phyloP scores from a whole-genome alignment of 495 filamentous ascomycete genomes.

The Penicillium nucicola region DNA sequence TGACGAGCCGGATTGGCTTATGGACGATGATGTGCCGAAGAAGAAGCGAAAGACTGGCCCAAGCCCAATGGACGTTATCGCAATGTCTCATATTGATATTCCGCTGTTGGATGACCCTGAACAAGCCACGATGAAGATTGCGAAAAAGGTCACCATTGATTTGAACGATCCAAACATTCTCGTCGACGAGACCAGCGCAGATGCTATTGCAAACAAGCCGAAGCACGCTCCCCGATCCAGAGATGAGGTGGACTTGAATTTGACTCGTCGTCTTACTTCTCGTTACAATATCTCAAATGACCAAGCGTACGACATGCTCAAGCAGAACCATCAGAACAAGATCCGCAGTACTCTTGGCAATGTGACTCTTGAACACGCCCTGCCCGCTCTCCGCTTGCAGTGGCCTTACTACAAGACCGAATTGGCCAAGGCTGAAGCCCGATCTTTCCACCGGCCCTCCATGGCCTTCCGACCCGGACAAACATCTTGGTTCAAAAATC shows the following conservation, averaged over 20 bases:
- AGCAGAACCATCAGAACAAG: constrained; percentile 95
- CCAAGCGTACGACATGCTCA: constrained; percentile 88
- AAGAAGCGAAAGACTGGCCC: constrained; percentile 49
- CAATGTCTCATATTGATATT: constrained; percentile 44
- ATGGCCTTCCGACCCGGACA: constrained; percentile 61
- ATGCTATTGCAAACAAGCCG: constrained; percentile 42
- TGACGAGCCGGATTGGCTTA: constrained; percentile 46
- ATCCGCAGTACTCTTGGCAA: constrained; percentile 86
- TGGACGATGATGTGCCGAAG: constrained; percentile 42
- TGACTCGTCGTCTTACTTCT: constrained; percentile 53
- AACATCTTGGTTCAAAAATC: constrained; percentile 50
- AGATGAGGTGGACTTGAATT: constrained; percentile 38
- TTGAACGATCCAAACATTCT: constrained; percentile 87
- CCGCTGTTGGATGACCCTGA: constrained; percentile 60
- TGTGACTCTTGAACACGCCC: constrained; percentile 80
- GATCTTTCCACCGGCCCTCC: constrained; percentile 85
- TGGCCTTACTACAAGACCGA: constrained; percentile 93
- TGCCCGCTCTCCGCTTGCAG: constrained; percentile 84
- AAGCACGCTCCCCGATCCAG: constrained; percentile 30
- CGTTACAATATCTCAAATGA: constrained; percentile 97
- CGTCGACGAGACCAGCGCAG: constrained; percentile 60
- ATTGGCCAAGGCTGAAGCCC: constrained; percentile 70
- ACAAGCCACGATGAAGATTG: constrained; percentile 59
- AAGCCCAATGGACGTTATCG: constrained; percentile 38
- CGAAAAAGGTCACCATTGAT: constrained; percentile 77